Evolutionary conservation across 495 filamentous ascomycete genomes (phyloP).

Genomic region (Talaromyces borbonicus): DNA sequence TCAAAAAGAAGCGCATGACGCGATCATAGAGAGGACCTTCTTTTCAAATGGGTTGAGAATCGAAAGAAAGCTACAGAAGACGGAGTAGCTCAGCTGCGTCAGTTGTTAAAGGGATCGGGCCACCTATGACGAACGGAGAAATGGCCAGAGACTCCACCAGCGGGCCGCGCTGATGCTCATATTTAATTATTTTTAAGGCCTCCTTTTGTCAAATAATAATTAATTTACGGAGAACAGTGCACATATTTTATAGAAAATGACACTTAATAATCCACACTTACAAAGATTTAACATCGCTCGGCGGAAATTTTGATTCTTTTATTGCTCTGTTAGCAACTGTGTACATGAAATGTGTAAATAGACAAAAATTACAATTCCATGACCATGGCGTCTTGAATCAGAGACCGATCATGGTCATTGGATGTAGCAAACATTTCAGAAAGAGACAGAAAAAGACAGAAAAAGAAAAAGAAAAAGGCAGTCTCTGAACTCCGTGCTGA

Average conservation of each 20-base stretch:
- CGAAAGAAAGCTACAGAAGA: no score
- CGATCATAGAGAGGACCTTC: background rate
- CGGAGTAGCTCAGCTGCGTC: background rate
- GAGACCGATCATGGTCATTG: no score
- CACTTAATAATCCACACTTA: no score
- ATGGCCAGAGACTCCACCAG: background rate
- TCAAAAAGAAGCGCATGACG: constrained; percentile 26
- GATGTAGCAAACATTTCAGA: no score
- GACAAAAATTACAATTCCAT: constrained; percentile 5
- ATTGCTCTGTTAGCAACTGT: constrained; percentile 16
- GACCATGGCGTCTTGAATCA: background rate
- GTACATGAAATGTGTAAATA: constrained; percentile 16
- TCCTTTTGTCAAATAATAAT: no score
- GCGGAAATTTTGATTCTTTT: constrained; percentile 13
- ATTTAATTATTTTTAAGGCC: no score
- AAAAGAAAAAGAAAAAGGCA: background rate
- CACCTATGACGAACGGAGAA: constrained; percentile 5
- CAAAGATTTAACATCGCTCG: constrained; percentile 10
- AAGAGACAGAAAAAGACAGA: background rate
- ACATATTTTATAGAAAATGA: no score
- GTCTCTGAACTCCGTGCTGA: constrained; percentile 9
- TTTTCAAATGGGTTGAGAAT: background rate
- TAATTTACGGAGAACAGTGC: no score
- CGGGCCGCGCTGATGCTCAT: background rate
- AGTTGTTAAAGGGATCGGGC: constrained; percentile 1